Percentiles rank a stretch among this genome's conserved stretches.
Evolutionary conservation across 139 green algal genomes (phyloP).

Genomic region (Deuterostichococcus epilithicus): DNA sequence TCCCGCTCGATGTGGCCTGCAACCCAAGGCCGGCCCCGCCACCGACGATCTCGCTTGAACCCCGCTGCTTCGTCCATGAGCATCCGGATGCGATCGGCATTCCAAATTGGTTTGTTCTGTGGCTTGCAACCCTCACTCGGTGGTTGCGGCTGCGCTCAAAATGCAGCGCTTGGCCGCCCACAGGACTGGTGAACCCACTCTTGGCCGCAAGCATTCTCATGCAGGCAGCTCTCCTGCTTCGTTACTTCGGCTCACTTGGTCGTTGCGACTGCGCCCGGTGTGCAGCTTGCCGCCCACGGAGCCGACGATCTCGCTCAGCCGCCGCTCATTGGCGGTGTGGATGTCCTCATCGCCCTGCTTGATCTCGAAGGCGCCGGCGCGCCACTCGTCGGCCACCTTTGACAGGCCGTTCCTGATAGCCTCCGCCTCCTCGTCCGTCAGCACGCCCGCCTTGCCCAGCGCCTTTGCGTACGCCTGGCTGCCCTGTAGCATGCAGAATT

Average conservation of each 20-base stretch:
- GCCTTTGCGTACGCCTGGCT: constrained; percentile 90
- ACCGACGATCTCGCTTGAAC: no score
- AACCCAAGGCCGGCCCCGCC: no score
- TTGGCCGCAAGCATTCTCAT: not conserved
- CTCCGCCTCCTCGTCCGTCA: constrained; percentile 75
- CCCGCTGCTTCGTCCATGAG: no score
- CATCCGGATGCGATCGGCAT: no score
- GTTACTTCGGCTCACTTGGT: constrained; percentile 92
- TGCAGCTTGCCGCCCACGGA: constrained; percentile 95
- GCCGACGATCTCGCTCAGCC: constrained; percentile 87
- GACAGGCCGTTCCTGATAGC: constrained; percentile 74
- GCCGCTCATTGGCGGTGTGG: constrained; percentile 95
- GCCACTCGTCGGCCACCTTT: constrained; percentile 78
- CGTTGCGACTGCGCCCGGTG: constrained; percentile 92
- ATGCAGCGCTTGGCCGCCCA: no score
- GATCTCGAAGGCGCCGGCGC: constrained; percentile 67
- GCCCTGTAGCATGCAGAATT: constrained; percentile 47
- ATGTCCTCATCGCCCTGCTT: constrained; percentile 94
- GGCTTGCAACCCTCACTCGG: no score
- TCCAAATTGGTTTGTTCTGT: no score
- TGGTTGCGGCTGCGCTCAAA: no score
- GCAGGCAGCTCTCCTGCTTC: no score
- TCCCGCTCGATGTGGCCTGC: no score
- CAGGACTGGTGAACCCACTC: no score
- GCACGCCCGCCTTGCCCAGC: constrained; percentile 77